Conservation (phyloP, 2,329 filamentous ascomycete genomes). For the Epichloe glyceriae region DNA sequence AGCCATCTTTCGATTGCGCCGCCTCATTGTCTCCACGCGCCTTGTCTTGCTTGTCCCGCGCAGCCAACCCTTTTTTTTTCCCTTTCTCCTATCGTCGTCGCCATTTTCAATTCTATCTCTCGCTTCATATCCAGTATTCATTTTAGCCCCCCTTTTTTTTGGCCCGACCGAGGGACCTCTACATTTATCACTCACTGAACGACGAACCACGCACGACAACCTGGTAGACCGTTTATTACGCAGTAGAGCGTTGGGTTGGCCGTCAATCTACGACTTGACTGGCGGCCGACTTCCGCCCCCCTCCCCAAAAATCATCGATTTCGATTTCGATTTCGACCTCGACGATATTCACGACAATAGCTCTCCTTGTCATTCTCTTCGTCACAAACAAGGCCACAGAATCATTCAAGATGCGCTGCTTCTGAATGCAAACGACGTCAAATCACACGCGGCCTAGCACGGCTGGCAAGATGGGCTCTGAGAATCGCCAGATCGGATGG, state of each 20-base stretch:
- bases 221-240: no score
- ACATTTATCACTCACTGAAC: neutral
- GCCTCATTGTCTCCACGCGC: neutral
- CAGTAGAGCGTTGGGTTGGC: no score
- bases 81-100: neutral
- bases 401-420: conserved; percentile 12
- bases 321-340: neutral
- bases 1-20: neutral
- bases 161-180: neutral
- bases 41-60: neutral
- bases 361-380: no score
- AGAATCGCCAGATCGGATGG: neutral
- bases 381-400: neutral
- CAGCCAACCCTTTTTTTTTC: neutral
- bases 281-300: no score
- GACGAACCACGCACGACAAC: no score
- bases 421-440: conserved; percentile 9
- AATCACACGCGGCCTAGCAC: conserved; percentile 6
- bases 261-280: no score
- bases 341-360: neutral
- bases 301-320: neutral
- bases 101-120: neutral
- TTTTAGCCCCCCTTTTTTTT: neutral
- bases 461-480: conserved; percentile 6
- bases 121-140: neutral